Percentiles rank a stretch among this genome's conserved stretches.
These are phyloP conservation scores for Oenanthe sinensis DNA, from an alignment of 129 eudicot species.

Conservation along the genomic window DNA sequence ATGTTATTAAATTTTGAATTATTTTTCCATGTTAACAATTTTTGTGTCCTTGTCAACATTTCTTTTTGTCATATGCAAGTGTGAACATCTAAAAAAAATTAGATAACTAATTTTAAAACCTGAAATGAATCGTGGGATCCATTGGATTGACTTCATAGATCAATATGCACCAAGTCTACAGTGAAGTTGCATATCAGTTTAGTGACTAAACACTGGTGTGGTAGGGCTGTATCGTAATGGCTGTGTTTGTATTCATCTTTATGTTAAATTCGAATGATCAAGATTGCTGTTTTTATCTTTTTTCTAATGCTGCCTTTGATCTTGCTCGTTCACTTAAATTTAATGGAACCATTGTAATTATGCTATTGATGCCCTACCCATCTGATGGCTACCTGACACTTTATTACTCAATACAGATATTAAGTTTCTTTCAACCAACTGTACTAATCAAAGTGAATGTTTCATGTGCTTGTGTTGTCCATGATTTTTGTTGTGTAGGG, in stretches of 20 bases:
- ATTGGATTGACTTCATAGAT: not conserved
- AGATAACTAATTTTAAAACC: constrained; percentile 8
- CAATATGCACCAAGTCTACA: not conserved
- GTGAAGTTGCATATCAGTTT: not conserved
- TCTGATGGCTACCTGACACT: not conserved
- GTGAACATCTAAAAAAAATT: constrained; percentile 11
- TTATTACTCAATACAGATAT: constrained; percentile 3
- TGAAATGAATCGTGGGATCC: constrained; percentile 27
- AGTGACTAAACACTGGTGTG: not conserved
- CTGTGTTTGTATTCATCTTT: not conserved
- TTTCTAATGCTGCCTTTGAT: not conserved
- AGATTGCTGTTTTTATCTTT: not conserved
- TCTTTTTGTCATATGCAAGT: constrained; percentile 15
- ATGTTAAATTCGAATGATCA: not conserved
- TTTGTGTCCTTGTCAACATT: constrained; percentile 33
- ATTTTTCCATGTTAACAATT: not conserved
- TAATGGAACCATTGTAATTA: constrained; percentile 1
- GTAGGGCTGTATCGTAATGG: not conserved
- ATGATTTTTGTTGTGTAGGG: not conserved
- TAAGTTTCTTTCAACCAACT: not conserved
- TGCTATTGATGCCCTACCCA: not conserved
- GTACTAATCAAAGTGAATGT: not conserved
- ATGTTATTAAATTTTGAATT: constrained; percentile 3
- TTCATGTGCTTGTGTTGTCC: not conserved
- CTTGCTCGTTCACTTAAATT: not conserved